Percentiles rank a stretch among this genome's conserved stretches.
Conservation (phyloP, 2,329 filamentous ascomycete genomes). For the Zelopaecilomyces penicillatus region DNA sequence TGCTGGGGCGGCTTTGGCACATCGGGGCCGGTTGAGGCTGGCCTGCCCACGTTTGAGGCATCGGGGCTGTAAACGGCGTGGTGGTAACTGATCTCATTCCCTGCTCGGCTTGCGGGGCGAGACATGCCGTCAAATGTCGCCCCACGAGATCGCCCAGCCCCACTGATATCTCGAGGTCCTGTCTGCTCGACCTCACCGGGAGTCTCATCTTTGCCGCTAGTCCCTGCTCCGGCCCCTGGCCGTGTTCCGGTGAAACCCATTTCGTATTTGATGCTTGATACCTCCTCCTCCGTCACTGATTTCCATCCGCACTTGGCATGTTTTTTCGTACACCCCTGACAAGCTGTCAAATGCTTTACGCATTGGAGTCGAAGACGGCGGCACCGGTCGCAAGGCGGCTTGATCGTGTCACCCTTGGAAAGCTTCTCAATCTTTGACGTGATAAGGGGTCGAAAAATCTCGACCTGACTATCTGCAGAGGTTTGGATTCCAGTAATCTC, state of each 20-base stretch:
- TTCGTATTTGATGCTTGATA: conserved; percentile 22
- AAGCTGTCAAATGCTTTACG: conserved; percentile 77
- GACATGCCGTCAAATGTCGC: too few species aligned
- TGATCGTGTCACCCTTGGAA: conserved; percentile 62
- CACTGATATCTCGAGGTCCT: too few species aligned
- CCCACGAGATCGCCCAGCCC: too few species aligned
- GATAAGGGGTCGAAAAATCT: conserved; percentile 47
- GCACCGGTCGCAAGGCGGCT: conserved; percentile 80
- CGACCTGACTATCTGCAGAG: conserved; percentile 13
- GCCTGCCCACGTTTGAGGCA: too few species aligned
- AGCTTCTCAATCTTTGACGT: conserved; percentile 68
- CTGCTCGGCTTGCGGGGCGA: too few species aligned
- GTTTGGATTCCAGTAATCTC: not conserved
- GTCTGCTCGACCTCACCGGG: not conserved
- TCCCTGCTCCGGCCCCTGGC: not conserved
- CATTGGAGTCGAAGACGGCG: conserved; percentile 73
- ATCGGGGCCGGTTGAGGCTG: too few species aligned
- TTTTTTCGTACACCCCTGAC: conserved; percentile 81
- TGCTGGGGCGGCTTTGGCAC: too few species aligned
- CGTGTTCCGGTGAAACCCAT: conserved; percentile 12
- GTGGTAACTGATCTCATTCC: too few species aligned
- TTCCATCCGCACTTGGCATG: conserved; percentile 85
- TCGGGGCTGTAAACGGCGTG: too few species aligned
- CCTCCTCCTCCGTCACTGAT: conserved; percentile 66
- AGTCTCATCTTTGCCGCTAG: not conserved